Conservation (phyloP, 176 grass and related monocot genomes). For the Tillandsia fasciculata region DNA sequence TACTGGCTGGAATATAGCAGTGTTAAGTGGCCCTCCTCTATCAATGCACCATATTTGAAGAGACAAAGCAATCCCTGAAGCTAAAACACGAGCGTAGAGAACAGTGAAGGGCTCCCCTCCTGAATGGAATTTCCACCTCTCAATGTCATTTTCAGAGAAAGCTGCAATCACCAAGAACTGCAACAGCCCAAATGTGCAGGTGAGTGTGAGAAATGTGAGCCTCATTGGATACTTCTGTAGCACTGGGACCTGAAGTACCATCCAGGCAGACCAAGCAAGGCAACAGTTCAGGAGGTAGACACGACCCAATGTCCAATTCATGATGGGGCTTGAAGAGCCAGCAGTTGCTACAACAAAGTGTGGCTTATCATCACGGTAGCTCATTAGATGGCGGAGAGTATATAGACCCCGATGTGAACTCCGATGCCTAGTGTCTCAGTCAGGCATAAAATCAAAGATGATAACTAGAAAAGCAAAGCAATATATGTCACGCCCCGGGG, state of each 20-base stretch:
- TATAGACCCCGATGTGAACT: too few relatives aligned
- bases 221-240: slow-evolving; percentile 55
- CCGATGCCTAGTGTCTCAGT: too few relatives aligned
- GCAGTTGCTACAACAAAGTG: slow-evolving; percentile 15
- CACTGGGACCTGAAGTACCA: slow-evolving; percentile 65
- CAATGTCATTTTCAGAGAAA: slow-evolving; percentile 34
- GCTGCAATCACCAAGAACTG: slow-evolving; percentile 51
- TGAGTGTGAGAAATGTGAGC: slow-evolving; percentile 42
- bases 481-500: too few relatives aligned
- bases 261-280: slow-evolving; percentile 62
- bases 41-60: slow-evolving; percentile 76
- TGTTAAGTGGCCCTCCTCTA: slow-evolving; percentile 55
- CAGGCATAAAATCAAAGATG: too few relatives aligned
- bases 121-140: slow-evolving; percentile 52
- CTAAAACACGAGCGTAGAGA: slow-evolving; percentile 70
- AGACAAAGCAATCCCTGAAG: too few relatives aligned
- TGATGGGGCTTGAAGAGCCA: slow-evolving; percentile 29
- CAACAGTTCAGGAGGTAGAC: slow-evolving; percentile 58
- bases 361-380: slow-evolving; percentile 20
- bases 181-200: slow-evolving; percentile 38
- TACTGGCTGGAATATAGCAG: slow-evolving; percentile 58
- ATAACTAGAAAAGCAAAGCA: too few relatives aligned
- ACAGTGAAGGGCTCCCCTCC: slow-evolving; percentile 52
- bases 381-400: too few relatives aligned
- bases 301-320: slow-evolving; percentile 66